These are phyloP conservation scores for Rhynchosporium secalis DNA, from an alignment of 2,329 filamentous ascomycete genomes.

Conservation along the genomic window DNA sequence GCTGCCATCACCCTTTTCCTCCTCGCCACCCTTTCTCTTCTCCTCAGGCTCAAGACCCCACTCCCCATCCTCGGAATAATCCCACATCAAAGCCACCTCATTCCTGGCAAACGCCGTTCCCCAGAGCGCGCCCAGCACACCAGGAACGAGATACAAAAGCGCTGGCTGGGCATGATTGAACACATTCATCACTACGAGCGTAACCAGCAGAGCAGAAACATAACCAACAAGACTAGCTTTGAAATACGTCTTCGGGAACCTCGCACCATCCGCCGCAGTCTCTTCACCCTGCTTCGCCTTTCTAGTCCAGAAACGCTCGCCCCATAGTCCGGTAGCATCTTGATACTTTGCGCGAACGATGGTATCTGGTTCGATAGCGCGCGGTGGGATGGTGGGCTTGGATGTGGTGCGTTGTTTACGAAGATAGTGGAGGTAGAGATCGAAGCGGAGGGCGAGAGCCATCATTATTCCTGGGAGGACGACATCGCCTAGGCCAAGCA, in stretches of 20 bases:
- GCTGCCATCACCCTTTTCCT: conserved; percentile 19
- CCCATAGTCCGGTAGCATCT: conserved; percentile 73
- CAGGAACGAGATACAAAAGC: conserved; percentile 87
- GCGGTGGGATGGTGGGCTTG: conserved; percentile 33
- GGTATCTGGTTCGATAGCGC: conserved; percentile 27
- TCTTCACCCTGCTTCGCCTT: conserved; percentile 30
- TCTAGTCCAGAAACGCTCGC: conserved; percentile 75
- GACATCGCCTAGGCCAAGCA: conserved; percentile 93
- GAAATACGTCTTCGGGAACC: conserved; percentile 86
- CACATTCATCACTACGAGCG: conserved; percentile 73
- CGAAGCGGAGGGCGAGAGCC: conserved; percentile 84
- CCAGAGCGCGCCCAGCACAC: conserved; percentile 75
- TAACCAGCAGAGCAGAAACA: conserved; percentile 71
- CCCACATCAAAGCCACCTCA: conserved; percentile 75
- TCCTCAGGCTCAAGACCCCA: conserved; percentile 44
- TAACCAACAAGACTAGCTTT: conserved; percentile 76
- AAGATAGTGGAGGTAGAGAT: conserved; percentile 81
- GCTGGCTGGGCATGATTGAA: conserved; percentile 86
- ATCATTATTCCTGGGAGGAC: conserved; percentile 91
- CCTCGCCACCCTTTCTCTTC: conserved; percentile 17
- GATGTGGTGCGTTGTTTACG: conserved; percentile 52
- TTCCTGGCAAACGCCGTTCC: conserved; percentile 68
- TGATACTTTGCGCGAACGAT: conserved; percentile 45
- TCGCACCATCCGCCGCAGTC: conserved; percentile 34
- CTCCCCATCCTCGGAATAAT: conserved; percentile 72